Conservation (phyloP, 2,329 filamentous ascomycete genomes). For the Botrytis elliptica region DNA sequence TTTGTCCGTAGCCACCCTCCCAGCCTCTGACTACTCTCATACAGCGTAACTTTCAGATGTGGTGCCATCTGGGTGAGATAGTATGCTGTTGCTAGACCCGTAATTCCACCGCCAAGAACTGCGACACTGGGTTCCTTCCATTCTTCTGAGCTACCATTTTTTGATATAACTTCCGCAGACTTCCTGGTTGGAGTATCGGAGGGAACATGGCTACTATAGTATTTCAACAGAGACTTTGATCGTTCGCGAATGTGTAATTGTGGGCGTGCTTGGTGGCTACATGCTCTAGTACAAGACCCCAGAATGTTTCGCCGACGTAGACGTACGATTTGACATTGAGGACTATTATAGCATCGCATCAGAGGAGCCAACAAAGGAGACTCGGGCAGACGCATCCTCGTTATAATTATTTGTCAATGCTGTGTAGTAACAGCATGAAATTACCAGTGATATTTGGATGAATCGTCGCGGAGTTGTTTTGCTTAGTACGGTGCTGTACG, state of each 20-base stretch:
- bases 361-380: slow-evolving; percentile 34
- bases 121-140: slow-evolving; percentile 47
- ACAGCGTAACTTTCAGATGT: slow-evolving; percentile 72
- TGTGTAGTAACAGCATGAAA: slow-evolving; percentile 1
- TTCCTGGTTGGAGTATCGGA: not conserved
- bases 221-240: slow-evolving; percentile 3
- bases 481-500: not conserved
- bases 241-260: slow-evolving; percentile 6
- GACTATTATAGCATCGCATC: slow-evolving; percentile 31
- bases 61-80: slow-evolving; percentile 70
- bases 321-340: slow-evolving; percentile 27
- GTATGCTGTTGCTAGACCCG: slow-evolving; percentile 75
- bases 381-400: slow-evolving; percentile 34
- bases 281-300: slow-evolving; percentile 7
- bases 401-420: slow-evolving; percentile 24
- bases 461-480: not conserved
- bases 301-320: not conserved
- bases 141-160: not conserved
- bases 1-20: slow-evolving; percentile 84
- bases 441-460: not conserved
- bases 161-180: not conserved
- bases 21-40: slow-evolving; percentile 66
- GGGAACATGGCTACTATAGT: not conserved
- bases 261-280: slow-evolving; percentile 4
- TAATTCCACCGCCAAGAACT: slow-evolving; percentile 78